Conservation (phyloP, 2,329 filamentous ascomycete genomes). For the Hymenoscyphus occultus region DNA sequence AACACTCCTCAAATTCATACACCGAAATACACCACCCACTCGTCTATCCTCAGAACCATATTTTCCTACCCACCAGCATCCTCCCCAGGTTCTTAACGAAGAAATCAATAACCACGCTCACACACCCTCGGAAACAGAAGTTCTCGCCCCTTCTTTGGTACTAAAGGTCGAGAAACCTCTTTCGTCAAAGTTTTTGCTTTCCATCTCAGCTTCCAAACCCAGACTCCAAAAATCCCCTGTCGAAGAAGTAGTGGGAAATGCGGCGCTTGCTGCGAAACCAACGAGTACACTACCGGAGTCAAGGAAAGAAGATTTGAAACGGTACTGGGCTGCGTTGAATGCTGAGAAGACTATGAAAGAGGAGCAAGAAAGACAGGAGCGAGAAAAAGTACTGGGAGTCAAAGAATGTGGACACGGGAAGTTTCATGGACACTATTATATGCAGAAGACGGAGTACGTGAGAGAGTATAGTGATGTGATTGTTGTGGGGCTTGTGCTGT, state of each 20-base stretch:
- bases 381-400: too few relatives aligned
- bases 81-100: conserved; percentile 1
- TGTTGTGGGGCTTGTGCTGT: conserved; percentile 32
- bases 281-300: conserved; percentile 26
- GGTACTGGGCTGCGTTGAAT: conserved; percentile 26
- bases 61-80: conserved; percentile 29
- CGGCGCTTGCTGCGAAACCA: conserved; percentile 22
- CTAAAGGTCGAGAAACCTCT: conserved; percentile 27
- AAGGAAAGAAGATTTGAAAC: conserved; percentile 25
- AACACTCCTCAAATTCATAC: conserved; percentile 11
- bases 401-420: too few relatives aligned
- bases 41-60: conserved; percentile 23
- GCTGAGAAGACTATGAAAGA: background rate
- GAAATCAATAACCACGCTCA: conserved; percentile 32
- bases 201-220: conserved; percentile 18
- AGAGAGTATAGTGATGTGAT: conserved; percentile 31
- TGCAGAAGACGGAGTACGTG: background rate
- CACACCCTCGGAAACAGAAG: conserved; percentile 19
- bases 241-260: background rate
- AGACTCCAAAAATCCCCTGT: conserved; percentile 2
- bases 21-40: conserved; percentile 20
- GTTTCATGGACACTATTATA: too few relatives aligned
- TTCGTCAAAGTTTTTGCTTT: conserved; percentile 26
- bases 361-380: background rate
- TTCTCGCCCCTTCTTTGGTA: conserved; percentile 23